A percentile compares a stretch with the other conserved stretches of the same genome.
Evolutionary conservation across 176 grass and related monocot genomes (phyloP).

Genomic region (Carex cristatella): DNA sequence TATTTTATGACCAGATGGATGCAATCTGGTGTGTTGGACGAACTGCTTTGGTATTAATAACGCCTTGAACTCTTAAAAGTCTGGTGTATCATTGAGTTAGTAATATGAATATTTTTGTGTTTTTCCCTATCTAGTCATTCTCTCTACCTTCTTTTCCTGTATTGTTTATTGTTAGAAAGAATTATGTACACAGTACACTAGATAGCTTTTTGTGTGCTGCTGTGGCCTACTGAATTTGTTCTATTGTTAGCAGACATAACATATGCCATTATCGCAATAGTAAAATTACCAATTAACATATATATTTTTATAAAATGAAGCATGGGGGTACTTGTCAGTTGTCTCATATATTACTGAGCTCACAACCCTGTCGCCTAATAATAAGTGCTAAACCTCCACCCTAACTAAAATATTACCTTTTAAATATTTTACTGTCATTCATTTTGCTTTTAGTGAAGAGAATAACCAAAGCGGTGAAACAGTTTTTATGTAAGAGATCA

Average conservation of each 20-base stretch:
- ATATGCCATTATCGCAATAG: background rate
- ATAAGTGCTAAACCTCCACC: background rate
- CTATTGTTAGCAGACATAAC: background rate
- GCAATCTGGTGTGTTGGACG: background rate
- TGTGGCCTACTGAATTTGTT: background rate
- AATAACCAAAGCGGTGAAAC: background rate
- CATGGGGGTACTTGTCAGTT: background rate
- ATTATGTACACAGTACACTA: background rate
- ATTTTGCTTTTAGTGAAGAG: background rate
- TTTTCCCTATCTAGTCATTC: background rate
- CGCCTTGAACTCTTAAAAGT: background rate
- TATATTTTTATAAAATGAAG: background rate
- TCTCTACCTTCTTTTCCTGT: background rate
- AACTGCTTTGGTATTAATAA: background rate
- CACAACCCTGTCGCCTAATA: background rate
- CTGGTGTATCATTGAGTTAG: background rate
- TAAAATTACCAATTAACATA: background rate
- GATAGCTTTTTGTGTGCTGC: background rate
- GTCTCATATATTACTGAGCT: background rate
- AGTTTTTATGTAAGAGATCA: background rate
- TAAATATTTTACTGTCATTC: background rate
- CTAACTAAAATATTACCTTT: background rate
- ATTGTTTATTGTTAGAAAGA: background rate
- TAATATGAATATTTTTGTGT: background rate
- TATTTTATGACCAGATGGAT: background rate